Evolutionary conservation across 805 yeast species (phyloP).

Genomic region (Priceomyces castillae): DNA sequence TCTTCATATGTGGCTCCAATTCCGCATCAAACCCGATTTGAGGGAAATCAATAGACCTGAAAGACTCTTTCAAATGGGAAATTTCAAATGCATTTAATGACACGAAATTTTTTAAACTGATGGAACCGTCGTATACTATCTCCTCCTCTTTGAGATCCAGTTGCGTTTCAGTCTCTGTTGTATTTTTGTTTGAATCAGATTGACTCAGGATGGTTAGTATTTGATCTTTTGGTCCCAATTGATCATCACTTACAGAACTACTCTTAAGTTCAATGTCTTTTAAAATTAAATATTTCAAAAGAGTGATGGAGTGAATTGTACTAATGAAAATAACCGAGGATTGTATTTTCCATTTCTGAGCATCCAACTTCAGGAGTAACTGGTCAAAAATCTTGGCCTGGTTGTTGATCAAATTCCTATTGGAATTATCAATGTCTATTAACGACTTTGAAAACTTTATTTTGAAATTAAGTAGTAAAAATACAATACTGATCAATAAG

Average conservation of each 20-base stretch:
- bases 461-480: constrained; percentile 24
- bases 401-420: constrained; percentile 22
- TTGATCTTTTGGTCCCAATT: neutral
- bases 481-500: constrained; percentile 28
- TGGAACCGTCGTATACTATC: constrained; percentile 1
- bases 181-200: neutral
- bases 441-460: constrained; percentile 14
- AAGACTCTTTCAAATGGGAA: constrained; percentile 17
- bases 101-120: neutral
- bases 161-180: neutral
- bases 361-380: constrained; percentile 19
- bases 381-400: constrained; percentile 33
- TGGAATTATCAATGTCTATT: constrained; percentile 9
- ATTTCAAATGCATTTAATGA: constrained; percentile 24
- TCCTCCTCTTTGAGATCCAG: neutral
- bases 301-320: constrained; percentile 28
- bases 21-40: constrained; percentile 12
- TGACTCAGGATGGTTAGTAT: neutral
- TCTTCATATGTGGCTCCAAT: constrained; percentile 5
- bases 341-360: constrained; percentile 6
- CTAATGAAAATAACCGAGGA: constrained; percentile 23
- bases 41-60: constrained; percentile 20
- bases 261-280: constrained; percentile 14
- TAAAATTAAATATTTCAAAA: constrained; percentile 26
- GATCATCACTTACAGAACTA: neutral